phyloP scores from a whole-genome alignment of 495 filamentous ascomycete genomes.

The Penicilliopsis zonata region DNA sequence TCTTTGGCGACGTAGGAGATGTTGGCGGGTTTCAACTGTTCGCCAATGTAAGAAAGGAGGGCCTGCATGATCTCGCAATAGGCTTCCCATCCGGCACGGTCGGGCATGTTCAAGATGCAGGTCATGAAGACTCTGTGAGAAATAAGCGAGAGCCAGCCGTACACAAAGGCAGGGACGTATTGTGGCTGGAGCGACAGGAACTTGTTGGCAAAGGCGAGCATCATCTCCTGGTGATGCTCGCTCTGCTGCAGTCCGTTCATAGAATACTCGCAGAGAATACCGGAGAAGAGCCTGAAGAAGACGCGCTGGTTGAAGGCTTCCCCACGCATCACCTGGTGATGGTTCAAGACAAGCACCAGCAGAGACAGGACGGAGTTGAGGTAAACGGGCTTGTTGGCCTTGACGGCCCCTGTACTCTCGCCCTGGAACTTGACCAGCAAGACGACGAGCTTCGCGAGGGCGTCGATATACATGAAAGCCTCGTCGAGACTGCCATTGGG shows the following conservation, averaged over 20 bases:
- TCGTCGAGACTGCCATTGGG: conserved; percentile 52
- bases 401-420: conserved; percentile 44
- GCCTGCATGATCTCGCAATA: conserved; percentile 67
- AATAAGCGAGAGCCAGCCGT: conserved; percentile 72
- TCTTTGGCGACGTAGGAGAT: conserved; percentile 63
- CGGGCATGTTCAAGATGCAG: conserved; percentile 55
- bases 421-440: conserved; percentile 60
- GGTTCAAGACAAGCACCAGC: conserved; percentile 67
- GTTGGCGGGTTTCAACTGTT: conserved; percentile 62
- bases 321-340: conserved; percentile 70
- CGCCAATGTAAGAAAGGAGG: conserved; percentile 62
- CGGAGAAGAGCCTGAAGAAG: conserved; percentile 85
- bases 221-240: conserved; percentile 53
- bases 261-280: conserved; percentile 61
- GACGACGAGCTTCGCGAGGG: conserved; percentile 73
- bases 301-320: conserved; percentile 78
- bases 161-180: conserved; percentile 68
- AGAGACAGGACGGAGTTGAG: conserved; percentile 66
- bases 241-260: conserved; percentile 30
- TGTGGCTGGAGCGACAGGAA: conserved; percentile 64
- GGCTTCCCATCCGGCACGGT: conserved; percentile 55
- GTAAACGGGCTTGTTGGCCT: conserved; percentile 48
- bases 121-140: conserved; percentile 83
- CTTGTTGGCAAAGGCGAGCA: conserved; percentile 60
- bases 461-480: conserved; percentile 66